A percentile compares a stretch with the other conserved stretches of the same genome.
Conservation (phyloP, 441 rosid genomes). For the Croton setiger region DNA sequence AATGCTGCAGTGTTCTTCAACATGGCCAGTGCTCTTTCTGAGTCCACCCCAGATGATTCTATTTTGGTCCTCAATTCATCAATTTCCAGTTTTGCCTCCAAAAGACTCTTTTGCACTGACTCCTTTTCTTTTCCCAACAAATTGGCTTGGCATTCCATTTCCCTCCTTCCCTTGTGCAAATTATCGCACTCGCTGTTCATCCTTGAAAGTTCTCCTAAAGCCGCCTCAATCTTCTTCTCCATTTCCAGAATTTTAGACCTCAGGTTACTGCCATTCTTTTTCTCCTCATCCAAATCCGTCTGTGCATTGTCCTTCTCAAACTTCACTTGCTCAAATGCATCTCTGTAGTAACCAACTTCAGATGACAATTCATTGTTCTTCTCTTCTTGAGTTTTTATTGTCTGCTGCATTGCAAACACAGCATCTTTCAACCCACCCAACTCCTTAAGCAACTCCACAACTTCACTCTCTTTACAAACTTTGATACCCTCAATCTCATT, state of each 20-base stretch:
- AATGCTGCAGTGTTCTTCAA: conserved; percentile 46
- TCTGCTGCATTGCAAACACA: conserved; percentile 31
- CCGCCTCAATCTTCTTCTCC: conserved; percentile 34
- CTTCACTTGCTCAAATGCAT: conserved; percentile 30
- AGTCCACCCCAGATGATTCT: conserved; percentile 27
- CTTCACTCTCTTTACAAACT: conserved; percentile 36
- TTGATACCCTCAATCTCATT: conserved; percentile 43
- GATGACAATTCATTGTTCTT: conserved; percentile 30
- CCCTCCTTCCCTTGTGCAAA: conserved; percentile 28
- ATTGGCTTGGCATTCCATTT: conserved; percentile 24
- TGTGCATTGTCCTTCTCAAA: conserved; percentile 40
- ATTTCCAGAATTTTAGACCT: conserved; percentile 32
- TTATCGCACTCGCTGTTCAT: conserved; percentile 28
- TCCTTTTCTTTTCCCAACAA: conserved; percentile 39
- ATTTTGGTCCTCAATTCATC: conserved; percentile 39
- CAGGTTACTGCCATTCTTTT: conserved; percentile 29
- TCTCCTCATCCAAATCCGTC: conserved; percentile 39
- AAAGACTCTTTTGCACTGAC: conserved; percentile 31
- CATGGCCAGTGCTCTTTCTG: conserved; percentile 36
- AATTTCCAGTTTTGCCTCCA: conserved; percentile 31
- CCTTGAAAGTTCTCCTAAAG: conserved; percentile 26
- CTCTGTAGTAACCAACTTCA: conserved; percentile 33
- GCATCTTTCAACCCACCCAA: conserved; percentile 34
- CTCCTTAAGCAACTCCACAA: conserved; percentile 34
- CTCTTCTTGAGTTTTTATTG: conserved; percentile 27